Evolutionary conservation across 352 stramenopile genomes (phyloP), one percentile per base, ranked within the genome.

Genomic region (Phytophthora syringae): DNA sequence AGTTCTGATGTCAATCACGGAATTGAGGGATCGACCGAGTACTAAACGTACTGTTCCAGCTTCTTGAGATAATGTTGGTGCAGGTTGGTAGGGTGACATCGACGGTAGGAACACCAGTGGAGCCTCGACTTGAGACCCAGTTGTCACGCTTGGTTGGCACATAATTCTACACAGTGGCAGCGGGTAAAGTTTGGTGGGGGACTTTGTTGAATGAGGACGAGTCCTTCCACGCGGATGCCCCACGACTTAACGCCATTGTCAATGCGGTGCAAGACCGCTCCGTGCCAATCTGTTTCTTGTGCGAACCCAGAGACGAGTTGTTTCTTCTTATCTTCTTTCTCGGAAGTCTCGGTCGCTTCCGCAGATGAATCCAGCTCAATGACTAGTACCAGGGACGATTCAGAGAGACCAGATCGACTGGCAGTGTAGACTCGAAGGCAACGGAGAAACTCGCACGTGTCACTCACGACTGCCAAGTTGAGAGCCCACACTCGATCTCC

Each of bases 141-240:
- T 51, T 7, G 61, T 44, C 4, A n/a, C 24, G 15, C 39, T 12
- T 11, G 27, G 45, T 22, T 67, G 57, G 18, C 73, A 82, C 43
- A 67, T 54, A n/a, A 85, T 60, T 18, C 74, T 64, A 62, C 71
- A 82, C 15, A 58, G 34, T 24, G 77, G 74, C 30, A 85, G 47
- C 6, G 54, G 37, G 18, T 85, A 57, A 5, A 85, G 43, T 21
- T 51, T 68, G 1, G 66, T 72, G 30, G 45, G 18, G 16, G n/a
- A 12, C 54, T 12, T 20, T 74, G 48, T 44, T 78, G 56, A 1
- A 80, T 30, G 5, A 79, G 63, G 10, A 82, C 74, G 9, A 86
- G 40, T 0, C 66, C 74, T 36, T 83, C 69, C 1, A 86, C 52
- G 11, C 66, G 72, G 37, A 83, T 44, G 2, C 75, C 75, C 51